These are phyloP conservation scores for Vigna mungo DNA, from an alignment of 306 rosid species.

Conservation along the genomic window DNA sequence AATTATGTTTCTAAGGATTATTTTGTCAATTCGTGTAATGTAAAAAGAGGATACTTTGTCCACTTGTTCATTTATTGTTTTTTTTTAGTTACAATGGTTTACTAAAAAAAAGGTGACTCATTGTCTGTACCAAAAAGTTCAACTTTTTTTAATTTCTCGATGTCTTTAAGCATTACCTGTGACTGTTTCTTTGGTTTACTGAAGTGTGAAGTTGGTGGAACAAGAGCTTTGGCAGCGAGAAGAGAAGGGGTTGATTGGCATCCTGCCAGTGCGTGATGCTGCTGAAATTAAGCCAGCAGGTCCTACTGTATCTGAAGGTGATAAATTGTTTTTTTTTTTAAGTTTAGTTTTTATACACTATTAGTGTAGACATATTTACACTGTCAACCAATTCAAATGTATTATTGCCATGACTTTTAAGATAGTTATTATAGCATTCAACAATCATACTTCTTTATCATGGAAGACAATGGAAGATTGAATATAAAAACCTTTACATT, in stretches of 20 bases:
- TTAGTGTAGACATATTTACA: not conserved
- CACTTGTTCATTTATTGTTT: not conserved
- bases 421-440: too few species aligned
- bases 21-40: not conserved
- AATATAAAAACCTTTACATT: not conserved
- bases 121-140: constrained; percentile 8
- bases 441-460: too few species aligned
- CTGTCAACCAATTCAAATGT: too few species aligned
- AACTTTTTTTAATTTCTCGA: constrained; percentile 8
- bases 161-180: constrained; percentile 17
- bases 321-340: not conserved
- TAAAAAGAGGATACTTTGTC: not conserved
- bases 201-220: constrained; percentile 96
- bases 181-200: constrained; percentile 41
- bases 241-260: constrained; percentile 97
- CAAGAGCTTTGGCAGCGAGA: constrained; percentile 99
- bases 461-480: not conserved
- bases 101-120: not conserved
- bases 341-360: not conserved
- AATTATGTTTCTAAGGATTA: not conserved
- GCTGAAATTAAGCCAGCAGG: constrained; percentile 67
- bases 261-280: constrained; percentile 91
- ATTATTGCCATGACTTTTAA: too few species aligned
- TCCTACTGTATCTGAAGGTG: constrained; percentile 76
- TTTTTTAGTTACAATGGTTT: constrained; percentile 6